A percentile compares a stretch with the other conserved stretches of the same genome.
Conservation (phyloP, 1,284 basidiomycete species). For the Leccinum angustisporum region DNA sequence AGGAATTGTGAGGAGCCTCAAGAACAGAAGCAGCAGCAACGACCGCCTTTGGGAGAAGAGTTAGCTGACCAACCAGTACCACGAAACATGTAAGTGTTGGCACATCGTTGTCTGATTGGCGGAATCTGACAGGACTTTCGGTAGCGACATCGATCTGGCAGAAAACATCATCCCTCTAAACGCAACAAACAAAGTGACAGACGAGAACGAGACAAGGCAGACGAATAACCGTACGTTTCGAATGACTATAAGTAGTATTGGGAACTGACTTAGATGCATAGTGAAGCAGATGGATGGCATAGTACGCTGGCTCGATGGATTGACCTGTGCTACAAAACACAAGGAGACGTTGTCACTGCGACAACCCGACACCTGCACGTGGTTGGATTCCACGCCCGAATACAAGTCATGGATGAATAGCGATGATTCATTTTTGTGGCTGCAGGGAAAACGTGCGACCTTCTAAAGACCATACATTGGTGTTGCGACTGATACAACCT, state of each 20-base stretch:
- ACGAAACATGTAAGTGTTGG: neutral
- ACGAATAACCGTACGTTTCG: neutral
- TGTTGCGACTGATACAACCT: neutral
- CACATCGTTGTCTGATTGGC: neutral
- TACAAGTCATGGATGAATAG: neutral
- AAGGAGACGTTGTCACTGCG: neutral
- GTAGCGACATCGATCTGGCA: neutral
- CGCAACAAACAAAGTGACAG: neutral
- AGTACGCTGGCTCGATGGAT: slow-evolving; percentile 6
- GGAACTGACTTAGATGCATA: neutral
- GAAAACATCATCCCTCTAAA: neutral
- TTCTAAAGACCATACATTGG: neutral
- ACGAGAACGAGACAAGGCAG: neutral
- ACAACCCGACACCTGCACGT: neutral
- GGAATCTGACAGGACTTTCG: neutral
- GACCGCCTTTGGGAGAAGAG: neutral
- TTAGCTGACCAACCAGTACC: neutral
- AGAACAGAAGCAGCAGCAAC: neutral
- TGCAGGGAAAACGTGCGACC: neutral
- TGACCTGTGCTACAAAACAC: slow-evolving; percentile 1
- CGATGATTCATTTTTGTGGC: neutral
- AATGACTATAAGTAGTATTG: neutral
- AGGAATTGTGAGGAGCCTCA: slow-evolving; percentile 8
- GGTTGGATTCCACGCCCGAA: neutral
- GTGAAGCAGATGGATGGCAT: neutral